Percentiles rank a stretch among this genome's conserved stretches.
phyloP scores from a whole-genome alignment of 805 yeast genomes.

The Metschnikowia lochheadii region DNA sequence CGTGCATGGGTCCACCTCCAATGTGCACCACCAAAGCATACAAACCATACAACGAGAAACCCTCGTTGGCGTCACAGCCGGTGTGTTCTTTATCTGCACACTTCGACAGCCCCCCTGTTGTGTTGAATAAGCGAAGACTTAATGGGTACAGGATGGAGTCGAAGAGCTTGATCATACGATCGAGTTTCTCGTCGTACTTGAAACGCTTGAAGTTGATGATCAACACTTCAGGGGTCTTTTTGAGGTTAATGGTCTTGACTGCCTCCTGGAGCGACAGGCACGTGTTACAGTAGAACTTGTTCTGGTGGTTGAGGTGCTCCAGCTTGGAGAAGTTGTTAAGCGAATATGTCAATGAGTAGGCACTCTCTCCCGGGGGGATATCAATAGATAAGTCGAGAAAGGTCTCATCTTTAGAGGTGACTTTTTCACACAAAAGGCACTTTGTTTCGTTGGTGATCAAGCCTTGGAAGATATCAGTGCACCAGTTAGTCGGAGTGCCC shows the following conservation, averaged over 20 bases:
- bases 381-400: constrained; percentile 87
- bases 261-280: constrained; percentile 94
- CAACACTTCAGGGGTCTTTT: constrained; percentile 69
- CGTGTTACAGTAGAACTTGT: constrained; percentile 88
- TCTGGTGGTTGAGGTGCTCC: constrained; percentile 80
- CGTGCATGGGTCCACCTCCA: constrained; percentile 98
- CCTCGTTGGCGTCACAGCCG: constrained; percentile 1
- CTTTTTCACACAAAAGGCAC: constrained; percentile 84
- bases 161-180: constrained; percentile 79
- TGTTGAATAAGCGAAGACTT: constrained; percentile 62
- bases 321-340: constrained; percentile 77
- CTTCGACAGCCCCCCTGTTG: constrained; percentile 34
- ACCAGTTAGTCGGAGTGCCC: constrained; percentile 39
- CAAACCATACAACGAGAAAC: constrained; percentile 59
- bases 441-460: constrained; percentile 79
- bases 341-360: constrained; percentile 69
- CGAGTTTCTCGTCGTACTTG: constrained; percentile 81
- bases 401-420: constrained; percentile 76
- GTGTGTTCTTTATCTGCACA: background rate
- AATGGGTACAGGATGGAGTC: constrained; percentile 81
- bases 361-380: constrained; percentile 55
- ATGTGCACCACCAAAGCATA: constrained; percentile 87
- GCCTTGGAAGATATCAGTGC: constrained; percentile 80
- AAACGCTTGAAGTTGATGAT: constrained; percentile 88
- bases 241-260: constrained; percentile 79